Evolutionary conservation across 805 yeast genomes (phyloP).

Genomic region (Candida odintsovae): DNA sequence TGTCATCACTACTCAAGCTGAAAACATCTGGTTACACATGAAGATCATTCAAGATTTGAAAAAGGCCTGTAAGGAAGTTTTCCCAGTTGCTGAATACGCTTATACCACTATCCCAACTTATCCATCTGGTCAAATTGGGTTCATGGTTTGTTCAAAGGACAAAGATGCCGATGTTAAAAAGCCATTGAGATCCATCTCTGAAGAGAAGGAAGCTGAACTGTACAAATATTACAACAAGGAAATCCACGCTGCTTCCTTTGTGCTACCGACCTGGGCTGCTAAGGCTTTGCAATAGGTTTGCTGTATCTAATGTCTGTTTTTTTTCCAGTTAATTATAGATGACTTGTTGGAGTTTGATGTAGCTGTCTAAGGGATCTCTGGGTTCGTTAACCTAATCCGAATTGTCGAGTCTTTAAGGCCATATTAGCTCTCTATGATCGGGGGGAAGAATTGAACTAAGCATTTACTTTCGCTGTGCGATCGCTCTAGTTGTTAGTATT

Average conservation of each 20-base stretch:
- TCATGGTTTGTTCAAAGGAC: constrained; percentile 91
- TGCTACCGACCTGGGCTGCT: constrained; percentile 88
- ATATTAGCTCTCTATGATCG: no score
- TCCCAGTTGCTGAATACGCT: constrained; percentile 89
- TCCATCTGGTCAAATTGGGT: constrained; percentile 97
- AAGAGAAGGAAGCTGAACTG: constrained; percentile 55
- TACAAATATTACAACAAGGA: constrained; percentile 78
- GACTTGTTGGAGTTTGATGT: background rate
- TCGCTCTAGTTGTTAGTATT: no score
- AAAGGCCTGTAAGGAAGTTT: constrained; percentile 73
- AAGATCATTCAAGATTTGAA: constrained; percentile 77
- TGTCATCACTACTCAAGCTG: constrained; percentile 91
- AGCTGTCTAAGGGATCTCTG: no score
- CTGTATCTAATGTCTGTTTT: no score
- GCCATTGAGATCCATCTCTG: constrained; percentile 63
- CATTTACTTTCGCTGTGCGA: no score
- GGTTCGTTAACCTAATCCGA: no score
- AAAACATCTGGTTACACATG: constrained; percentile 90
- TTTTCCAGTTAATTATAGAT: background rate
- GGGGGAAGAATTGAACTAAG: no score
- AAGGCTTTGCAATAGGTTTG: constrained; percentile 32
- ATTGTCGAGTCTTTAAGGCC: no score
- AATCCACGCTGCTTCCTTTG: constrained; percentile 85
- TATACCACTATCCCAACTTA: constrained; percentile 94
- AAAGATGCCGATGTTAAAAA: constrained; percentile 51